These are phyloP conservation scores for Oryza coarctata DNA, from an alignment of 176 grass and related monocot species.

Conservation along the genomic window DNA sequence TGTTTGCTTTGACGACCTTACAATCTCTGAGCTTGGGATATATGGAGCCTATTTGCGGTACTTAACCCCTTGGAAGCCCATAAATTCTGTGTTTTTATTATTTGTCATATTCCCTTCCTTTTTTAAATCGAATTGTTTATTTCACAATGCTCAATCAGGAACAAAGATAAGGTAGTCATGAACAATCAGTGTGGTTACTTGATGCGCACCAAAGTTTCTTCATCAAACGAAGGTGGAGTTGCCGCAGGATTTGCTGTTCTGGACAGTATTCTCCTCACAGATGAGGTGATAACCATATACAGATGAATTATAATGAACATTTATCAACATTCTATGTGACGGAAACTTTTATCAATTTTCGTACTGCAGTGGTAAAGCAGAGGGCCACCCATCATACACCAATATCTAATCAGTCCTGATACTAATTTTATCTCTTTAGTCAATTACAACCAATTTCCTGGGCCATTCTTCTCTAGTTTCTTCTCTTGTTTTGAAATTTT, in stretches of 20 bases:
- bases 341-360: neutral
- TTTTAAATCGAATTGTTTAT: neutral
- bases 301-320: neutral
- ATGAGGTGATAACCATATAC: conserved; percentile 44
- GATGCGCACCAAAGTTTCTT: conserved; percentile 93
- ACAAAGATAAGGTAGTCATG: conserved; percentile 80
- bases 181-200: conserved; percentile 79
- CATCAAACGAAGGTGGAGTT: conserved; percentile 94
- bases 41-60: conserved; percentile 83
- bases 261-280: conserved; percentile 76
- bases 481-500: neutral
- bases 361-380: neutral
- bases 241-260: conserved; percentile 93
- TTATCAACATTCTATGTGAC: neutral
- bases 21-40: conserved; percentile 89
- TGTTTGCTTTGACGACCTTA: conserved; percentile 65
- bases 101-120: neutral
- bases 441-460: neutral
- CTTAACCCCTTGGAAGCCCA: conserved; percentile 16
- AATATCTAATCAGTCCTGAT: neutral
- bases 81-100: neutral
- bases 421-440: neutral
- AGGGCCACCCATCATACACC: neutral
- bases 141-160: conserved; percentile 39
- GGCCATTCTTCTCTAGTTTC: neutral